Evolutionary conservation across 495 filamentous ascomycete species (phyloP), one percentile per base, ranked within the genome.

Genomic region (Aspergillus haitiensis): DNA sequence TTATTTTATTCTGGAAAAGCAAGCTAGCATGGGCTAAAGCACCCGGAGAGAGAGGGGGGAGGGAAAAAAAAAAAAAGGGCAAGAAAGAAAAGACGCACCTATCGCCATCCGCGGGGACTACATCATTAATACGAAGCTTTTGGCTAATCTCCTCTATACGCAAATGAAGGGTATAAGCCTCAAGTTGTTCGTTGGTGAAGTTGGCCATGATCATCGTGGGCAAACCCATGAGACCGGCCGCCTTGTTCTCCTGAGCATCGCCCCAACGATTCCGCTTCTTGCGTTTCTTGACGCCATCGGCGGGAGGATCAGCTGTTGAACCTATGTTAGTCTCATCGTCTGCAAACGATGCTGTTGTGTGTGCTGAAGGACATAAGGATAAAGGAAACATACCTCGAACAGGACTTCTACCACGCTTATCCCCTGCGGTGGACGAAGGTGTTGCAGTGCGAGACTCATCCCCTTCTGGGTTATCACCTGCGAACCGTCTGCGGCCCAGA

Each of bases 191-290:
- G 72, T 84, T 92, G 48, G 94, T 98, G 91, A 98, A 97, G 75
- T 92, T 90, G 49, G 91, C 91, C 72, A 90, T 88, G 77, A 98
- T 97, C 72, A 92, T 88, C 15, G 93, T 97, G 35, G 94, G 91
- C 69, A 98, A 84, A 59, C 95, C 94, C 93, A 98, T 97, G 55
- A 98, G 81, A 60, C 94, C 94, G 58, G 92, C 94, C 18, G 94
- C 93, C 81, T 97, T 97, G 79, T 99, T 99, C 74, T 97, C 93
- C 57, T 89, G 87, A 57, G 87, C 89, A 67, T 97, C 92, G 57
- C 94, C 94, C 94, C 94, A 99, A 65, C 94, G 89, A 77, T 97
- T 98, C 66, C 91, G 86, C 86, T 96, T 98, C 86, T 96, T 97
- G 77, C 94, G 92, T 64, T 86, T 84, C 71, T 86, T 87, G 50